Percentiles rank a stretch among this genome's conserved stretches.
Evolutionary conservation across 768 basidiomycete genomes (phyloP).

Genomic region (Collybia sordida): DNA sequence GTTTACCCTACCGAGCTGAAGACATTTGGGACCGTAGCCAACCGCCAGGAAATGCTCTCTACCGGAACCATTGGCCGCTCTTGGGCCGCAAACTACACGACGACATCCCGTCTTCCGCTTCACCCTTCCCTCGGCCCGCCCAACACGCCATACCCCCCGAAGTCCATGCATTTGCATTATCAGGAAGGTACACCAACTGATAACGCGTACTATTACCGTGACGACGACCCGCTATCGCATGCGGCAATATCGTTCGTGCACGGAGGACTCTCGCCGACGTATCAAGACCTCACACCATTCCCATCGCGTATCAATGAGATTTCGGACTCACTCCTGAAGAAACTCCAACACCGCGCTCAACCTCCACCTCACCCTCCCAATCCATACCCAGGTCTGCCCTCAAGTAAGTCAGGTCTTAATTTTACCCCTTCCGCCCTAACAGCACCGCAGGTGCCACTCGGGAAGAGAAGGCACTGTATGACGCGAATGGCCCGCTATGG

Average conservation of each 20-base stretch:
- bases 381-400: constrained; percentile 72
- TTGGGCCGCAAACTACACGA: constrained; percentile 86
- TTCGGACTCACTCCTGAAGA: constrained; percentile 64
- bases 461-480: constrained; percentile 74
- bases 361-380: constrained; percentile 83
- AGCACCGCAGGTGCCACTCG: constrained; percentile 49
- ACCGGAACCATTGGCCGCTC: constrained; percentile 76
- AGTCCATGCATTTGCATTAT: constrained; percentile 20
- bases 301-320: constrained; percentile 81
- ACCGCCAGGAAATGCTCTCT: constrained; percentile 72
- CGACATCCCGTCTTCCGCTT: constrained; percentile 77
- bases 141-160: constrained; percentile 58
- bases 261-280: constrained; percentile 83
- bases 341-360: constrained; percentile 63
- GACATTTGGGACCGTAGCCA: constrained; percentile 73
- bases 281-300: constrained; percentile 75
- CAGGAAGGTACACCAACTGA: constrained; percentile 16
- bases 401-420: constrained; percentile 24
- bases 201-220: constrained; percentile 25
- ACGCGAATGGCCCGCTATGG: constrained; percentile 85
- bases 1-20: constrained; percentile 80
- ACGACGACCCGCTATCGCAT: constrained; percentile 59
- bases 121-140: constrained; percentile 68
- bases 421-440: constrained; percentile 9
- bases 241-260: constrained; percentile 91